Conservation (phyloP, 2,329 filamentous ascomycete genomes). For the Scedosporium apiospermum region DNA sequence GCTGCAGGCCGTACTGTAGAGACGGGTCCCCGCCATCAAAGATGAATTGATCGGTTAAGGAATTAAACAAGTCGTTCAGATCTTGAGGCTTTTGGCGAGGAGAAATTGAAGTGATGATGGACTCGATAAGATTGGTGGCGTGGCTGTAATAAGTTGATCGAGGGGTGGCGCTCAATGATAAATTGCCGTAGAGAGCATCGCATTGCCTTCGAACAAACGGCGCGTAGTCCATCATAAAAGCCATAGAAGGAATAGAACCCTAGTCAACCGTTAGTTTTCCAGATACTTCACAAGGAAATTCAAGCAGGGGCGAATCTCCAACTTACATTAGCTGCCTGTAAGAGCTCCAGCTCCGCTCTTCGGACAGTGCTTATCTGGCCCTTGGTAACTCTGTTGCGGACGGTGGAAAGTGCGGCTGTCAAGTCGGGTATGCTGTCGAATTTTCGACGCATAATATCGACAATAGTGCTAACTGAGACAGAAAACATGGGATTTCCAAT, state of each 20-base stretch:
- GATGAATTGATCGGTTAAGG: not conserved
- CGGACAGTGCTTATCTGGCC: slow-evolving; percentile 30
- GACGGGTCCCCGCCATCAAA: not conserved
- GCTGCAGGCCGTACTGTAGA: not conserved
- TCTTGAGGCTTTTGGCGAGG: not conserved
- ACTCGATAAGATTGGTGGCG: slow-evolving; percentile 19
- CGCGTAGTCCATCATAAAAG: slow-evolving; percentile 26
- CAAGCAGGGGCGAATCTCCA: not conserved
- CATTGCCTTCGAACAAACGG: slow-evolving; percentile 30
- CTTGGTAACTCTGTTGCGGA: slow-evolving; percentile 25
- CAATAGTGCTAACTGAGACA: slow-evolving; percentile 24
- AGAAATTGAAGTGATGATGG: slow-evolving; percentile 22
- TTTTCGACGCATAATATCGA: slow-evolving; percentile 23
- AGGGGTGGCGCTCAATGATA: not conserved
- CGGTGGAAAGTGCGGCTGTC: slow-evolving; percentile 20
- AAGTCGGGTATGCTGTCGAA: slow-evolving; percentile 24
- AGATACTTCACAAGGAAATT: not conserved
- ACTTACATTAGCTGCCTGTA: slow-evolving; percentile 40
- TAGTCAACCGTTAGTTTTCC: not conserved
- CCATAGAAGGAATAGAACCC: not conserved
- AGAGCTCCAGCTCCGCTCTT: slow-evolving; percentile 39
- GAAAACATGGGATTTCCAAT: slow-evolving; percentile 22
- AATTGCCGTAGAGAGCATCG: slow-evolving; percentile 28
- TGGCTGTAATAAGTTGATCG: not conserved
- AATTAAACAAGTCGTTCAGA: slow-evolving; percentile 8